Conservation (phyloP, 1,284 basidiomycete genomes). For the Apiotrichum porosum region DNA sequence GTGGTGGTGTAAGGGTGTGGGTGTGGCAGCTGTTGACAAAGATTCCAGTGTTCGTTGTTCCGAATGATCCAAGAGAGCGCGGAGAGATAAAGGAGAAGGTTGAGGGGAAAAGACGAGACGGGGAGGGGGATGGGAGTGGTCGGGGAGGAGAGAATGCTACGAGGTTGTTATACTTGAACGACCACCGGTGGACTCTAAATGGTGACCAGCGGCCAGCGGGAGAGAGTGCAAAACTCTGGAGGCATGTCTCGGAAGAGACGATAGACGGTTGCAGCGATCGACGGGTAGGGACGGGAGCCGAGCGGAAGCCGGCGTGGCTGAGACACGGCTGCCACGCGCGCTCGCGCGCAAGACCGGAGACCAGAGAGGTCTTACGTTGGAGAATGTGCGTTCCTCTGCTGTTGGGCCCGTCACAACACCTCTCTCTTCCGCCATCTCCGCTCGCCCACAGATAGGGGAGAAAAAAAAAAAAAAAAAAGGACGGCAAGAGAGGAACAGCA, state of each 20-base stretch:
- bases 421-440: no score
- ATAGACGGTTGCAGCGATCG: slow-evolving; percentile 7
- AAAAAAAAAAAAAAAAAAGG: no score
- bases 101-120: slow-evolving; percentile 1
- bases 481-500: not conserved
- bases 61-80: no score
- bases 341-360: no score
- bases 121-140: not conserved
- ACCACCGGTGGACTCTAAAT: not conserved
- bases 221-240: no score
- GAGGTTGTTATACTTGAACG: not conserved
- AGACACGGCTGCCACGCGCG: no score
- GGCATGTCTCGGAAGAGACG: slow-evolving; percentile 1
- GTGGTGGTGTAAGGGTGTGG: not conserved
- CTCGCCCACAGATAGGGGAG: no score
- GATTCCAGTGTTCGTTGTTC: not conserved
- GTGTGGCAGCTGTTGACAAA: not conserved
- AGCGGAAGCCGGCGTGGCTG: slow-evolving; percentile 17
- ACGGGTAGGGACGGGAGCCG: slow-evolving; percentile 11
- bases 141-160: not conserved
- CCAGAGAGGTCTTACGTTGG: no score
- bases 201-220: no score
- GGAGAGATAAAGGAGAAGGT: not conserved
- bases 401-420: no score
- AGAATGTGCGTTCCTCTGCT: no score